Evolutionary conservation across 306 rosid species (phyloP), one percentile per base, ranked within the genome.

Genomic region (Abrus pulchellus): DNA sequence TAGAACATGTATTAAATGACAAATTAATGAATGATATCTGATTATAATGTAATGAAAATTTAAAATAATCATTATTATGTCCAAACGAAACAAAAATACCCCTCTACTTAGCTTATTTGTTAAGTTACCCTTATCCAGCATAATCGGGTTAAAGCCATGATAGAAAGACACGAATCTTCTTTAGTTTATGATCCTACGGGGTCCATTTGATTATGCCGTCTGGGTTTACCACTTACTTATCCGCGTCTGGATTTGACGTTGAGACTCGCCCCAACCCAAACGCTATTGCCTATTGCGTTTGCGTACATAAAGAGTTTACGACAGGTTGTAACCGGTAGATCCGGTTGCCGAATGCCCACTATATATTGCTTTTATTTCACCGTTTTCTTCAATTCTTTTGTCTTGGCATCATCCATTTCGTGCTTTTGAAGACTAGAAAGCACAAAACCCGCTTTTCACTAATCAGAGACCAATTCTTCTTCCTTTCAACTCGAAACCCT

Each of bases 251-350:
- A 9, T 67, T 49, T 53, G 68, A 54, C 45, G 6, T 0, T 7
- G 44, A n/a, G 73, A 68, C 70, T 27, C 54, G 2, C 38, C 81
- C 63, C 14, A 74, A 40, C 34, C 62, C 9, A 60, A 66, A 67
- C 76, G 84, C 73, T 27, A 14, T 47, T 10, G 72, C 73, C 27
- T 57, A 13, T 30, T 20, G 20, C 20, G 20, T 20, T 20, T 20
- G 20, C 20, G 20, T 20, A 20, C 20, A 20, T 20, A 20, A 20
- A 0, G 20, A 20, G 53, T 13, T 13, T 57, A 7, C 53, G 29
- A 86, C 89, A 70, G 89, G 90, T 73, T 63, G 70, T 64, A 50
- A 44, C 92, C 88, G 88, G 89, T 83, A 63, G 36, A 45, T 47
- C 80, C 83, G 66, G 82, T 86, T 76, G 48, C 80, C 83, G 66